A percentile compares a stretch with the other conserved stretches of the same genome.
Evolutionary conservation across 1,284 basidiomycete species (phyloP).

Genomic region (Irpex sp.): DNA sequence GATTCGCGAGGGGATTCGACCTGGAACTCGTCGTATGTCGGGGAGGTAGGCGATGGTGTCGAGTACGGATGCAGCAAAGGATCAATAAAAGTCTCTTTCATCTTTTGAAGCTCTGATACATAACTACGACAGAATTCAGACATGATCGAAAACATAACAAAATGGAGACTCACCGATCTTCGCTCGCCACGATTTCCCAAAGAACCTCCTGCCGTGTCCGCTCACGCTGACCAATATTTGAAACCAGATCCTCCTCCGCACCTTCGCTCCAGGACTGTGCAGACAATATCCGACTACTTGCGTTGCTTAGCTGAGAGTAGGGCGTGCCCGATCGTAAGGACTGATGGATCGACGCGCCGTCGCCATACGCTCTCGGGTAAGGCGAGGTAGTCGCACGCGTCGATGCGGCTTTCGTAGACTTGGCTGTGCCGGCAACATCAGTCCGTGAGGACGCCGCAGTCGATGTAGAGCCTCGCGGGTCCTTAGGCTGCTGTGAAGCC

Average conservation of each 20-base stretch:
- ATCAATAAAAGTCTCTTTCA: conserved; percentile 92
- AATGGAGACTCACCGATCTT: conserved; percentile 75
- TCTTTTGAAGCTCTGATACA: conserved; percentile 83
- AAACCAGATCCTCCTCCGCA: conserved; percentile 92
- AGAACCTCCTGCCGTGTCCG: conserved; percentile 95
- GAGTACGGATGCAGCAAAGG: conserved; percentile 85
- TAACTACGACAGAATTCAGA: conserved; percentile 58
- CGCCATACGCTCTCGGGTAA: conserved; percentile 45
- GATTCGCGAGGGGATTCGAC: conserved; percentile 66
- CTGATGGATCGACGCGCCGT: conserved; percentile 50
- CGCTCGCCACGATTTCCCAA: conserved; percentile 97
- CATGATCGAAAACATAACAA: conserved; percentile 4
- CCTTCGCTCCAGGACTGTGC: conserved; percentile 94
- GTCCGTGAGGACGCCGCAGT: conserved; percentile 43
- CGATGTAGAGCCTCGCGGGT: conserved; percentile 64
- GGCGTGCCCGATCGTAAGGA: conserved; percentile 77
- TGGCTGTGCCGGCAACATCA: conserved; percentile 38
- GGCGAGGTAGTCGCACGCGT: conserved; percentile 61
- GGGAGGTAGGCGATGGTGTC: conserved; percentile 49
- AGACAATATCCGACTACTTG: conserved; percentile 67
- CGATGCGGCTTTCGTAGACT: conserved; percentile 43
- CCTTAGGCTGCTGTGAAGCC: conserved; percentile 57
- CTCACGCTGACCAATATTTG: conserved; percentile 89
- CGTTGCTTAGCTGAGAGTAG: conserved; percentile 69
- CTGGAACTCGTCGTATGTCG: conserved; percentile 65